Base-by-base conservation (phyloP, 208 protist species). In the Leishmania tropica region DNA sequence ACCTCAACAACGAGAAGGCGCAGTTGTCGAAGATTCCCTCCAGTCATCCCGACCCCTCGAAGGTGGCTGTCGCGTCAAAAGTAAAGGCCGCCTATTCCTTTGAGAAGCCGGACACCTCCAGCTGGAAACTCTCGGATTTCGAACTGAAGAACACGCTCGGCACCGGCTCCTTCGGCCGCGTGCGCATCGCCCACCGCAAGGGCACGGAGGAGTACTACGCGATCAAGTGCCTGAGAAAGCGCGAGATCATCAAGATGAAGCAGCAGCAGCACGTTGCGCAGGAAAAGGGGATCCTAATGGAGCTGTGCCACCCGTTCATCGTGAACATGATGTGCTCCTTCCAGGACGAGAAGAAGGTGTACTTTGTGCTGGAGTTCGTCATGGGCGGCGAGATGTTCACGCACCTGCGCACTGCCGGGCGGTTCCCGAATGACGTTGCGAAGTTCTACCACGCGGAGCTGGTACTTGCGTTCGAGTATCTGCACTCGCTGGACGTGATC, bases 251-350 rank as follows among this genome's bases (percentile, higher is more conserved):
- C 73, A 94, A 95, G 80, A 96, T 96, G 91, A 94, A 93, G 88
- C 92, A 95, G 86, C 89, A 94, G 77, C 89, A 95, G 79, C 93
- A 97, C 80, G 91, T 99, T 60, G 82, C 87, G 40, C 93, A 92
- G 76, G 98, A 99, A 87, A 98, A 97, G 89, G 87, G 87, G 71
- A 95, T 99, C 45, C 83, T 99, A 47, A 92, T 93, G 86, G 88
- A 93, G 51, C 86, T 99, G 75, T 92, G 93, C 47, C 97, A 99
- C 89, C 97, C 97, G 31, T 97, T 97, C 83, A 96, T 99, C 81
- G 97, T 99, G 54, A 93, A 92, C 84, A 91, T 99, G 85, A 89
- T 98, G 85, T 98, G 93, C 84, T 94, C 97, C 21, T 99, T 99
- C 84, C 97, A 99, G 91, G 98, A 96, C 70, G 92, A 96, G 19